A percentile compares a stretch with the other conserved stretches of the same genome.
These are phyloP conservation scores for Neurospora sp. DNA, from an alignment of 495 filamentous ascomycete species.

Conservation along the genomic window DNA sequence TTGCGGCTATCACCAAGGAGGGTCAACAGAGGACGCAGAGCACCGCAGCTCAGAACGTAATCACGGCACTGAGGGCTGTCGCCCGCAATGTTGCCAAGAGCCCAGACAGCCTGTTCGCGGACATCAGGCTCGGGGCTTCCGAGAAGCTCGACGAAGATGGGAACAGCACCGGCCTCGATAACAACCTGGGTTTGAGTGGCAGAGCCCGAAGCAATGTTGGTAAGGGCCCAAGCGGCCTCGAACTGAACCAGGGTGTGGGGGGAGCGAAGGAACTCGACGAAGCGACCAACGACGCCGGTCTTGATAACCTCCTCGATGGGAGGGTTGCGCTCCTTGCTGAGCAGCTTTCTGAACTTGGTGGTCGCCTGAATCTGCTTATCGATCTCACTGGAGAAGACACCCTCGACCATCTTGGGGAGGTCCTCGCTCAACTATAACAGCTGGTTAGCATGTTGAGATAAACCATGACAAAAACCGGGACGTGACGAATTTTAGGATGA, in stretches of 20 bases:
- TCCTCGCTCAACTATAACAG: constrained; percentile 79
- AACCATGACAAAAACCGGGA: background rate
- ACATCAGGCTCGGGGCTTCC: constrained; percentile 96
- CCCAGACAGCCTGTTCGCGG: constrained; percentile 97
- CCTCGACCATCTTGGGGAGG: constrained; percentile 93
- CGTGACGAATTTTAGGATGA: background rate
- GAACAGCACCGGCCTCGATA: constrained; percentile 95
- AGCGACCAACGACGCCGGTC: constrained; percentile 93
- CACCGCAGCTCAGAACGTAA: constrained; percentile 82
- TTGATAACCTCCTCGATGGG: constrained; percentile 99
- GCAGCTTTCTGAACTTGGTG: constrained; percentile 94
- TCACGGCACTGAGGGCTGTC: constrained; percentile 96
- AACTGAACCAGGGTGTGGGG: constrained; percentile 98
- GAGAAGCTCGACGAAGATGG: constrained; percentile 95
- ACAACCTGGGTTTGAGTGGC: constrained; percentile 97
- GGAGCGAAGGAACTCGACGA: constrained; percentile 96
- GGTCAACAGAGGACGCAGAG: constrained; percentile 76
- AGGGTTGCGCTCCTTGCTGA: constrained; percentile 98
- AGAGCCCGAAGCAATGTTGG: constrained; percentile 97
- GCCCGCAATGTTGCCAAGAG: constrained; percentile 96
- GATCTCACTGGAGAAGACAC: constrained; percentile 97
- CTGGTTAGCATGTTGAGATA: constrained; percentile 20
- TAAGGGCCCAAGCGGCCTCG: constrained; percentile 97
- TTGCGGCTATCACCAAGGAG: constrained; percentile 96
- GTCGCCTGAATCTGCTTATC: constrained; percentile 98